These are phyloP conservation scores for Petunia axillaris DNA, from an alignment of 257 asterid genomes.

Conservation along the genomic window DNA sequence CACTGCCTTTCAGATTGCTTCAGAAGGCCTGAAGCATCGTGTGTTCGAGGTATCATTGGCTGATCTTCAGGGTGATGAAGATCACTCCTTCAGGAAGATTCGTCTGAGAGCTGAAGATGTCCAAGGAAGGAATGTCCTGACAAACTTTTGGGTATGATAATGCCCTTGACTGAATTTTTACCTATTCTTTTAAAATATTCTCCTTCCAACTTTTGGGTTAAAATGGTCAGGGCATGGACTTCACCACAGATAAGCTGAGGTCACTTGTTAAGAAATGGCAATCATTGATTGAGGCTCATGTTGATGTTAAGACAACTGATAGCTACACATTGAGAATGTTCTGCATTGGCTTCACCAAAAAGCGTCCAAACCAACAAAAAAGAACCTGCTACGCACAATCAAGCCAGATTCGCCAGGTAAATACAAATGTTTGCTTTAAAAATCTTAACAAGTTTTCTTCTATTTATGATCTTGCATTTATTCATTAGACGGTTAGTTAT, in stretches of 20 bases:
- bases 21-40: slow-evolving; percentile 90
- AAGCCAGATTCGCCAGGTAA: slow-evolving; percentile 83
- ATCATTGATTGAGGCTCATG: slow-evolving; percentile 79
- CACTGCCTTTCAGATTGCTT: slow-evolving; percentile 58
- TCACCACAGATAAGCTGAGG: slow-evolving; percentile 78
- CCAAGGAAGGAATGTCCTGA: slow-evolving; percentile 82
- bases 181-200: background rate
- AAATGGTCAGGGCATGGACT: slow-evolving; percentile 70
- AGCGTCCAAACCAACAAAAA: slow-evolving; percentile 83
- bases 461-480: background rate
- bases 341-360: slow-evolving; percentile 88
- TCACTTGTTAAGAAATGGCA: slow-evolving; percentile 81
- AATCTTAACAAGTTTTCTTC: background rate
- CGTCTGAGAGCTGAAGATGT: slow-evolving; percentile 85
- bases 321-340: slow-evolving; percentile 65
- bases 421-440: background rate
- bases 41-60: slow-evolving; percentile 84
- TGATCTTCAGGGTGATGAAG: slow-evolving; percentile 86
- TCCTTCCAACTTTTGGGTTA: background rate
- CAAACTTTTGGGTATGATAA: slow-evolving; percentile 71
- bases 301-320: slow-evolving; percentile 87
- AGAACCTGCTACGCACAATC: slow-evolving; percentile 90
- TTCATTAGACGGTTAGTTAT: background rate
- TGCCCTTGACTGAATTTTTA: background rate
- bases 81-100: slow-evolving; percentile 82